These are phyloP conservation scores for Trichophyton equinum DNA, from an alignment of 2,329 filamentous ascomycete species.

Conservation along the genomic window DNA sequence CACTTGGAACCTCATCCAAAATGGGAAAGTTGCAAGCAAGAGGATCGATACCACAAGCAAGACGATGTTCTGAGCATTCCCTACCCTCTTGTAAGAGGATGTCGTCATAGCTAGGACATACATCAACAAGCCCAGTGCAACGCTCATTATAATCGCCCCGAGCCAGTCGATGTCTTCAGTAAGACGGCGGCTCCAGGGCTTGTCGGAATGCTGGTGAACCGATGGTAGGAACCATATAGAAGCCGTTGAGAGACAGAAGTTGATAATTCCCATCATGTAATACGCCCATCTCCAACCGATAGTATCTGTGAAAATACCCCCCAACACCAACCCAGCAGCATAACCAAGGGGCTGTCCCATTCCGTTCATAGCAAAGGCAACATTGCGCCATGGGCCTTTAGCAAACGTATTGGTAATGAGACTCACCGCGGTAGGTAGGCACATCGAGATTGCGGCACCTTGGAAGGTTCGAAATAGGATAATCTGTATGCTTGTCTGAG, in stretches of 20 bases:
- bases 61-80: conserved; percentile 16
- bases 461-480: conserved; percentile 36
- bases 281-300: conserved; percentile 41
- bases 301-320: conserved; percentile 39
- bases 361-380: conserved; percentile 39
- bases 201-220: conserved; percentile 14
- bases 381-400: conserved; percentile 34
- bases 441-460: conserved; percentile 35
- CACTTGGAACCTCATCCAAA: conserved; percentile 43
- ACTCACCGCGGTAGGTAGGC: conserved; percentile 35
- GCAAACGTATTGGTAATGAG: conserved; percentile 37
- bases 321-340: conserved; percentile 36
- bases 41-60: conserved; percentile 20
- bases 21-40: conserved; percentile 33
- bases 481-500: conserved; percentile 27
- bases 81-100: conserved; percentile 11
- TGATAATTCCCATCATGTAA: conserved; percentile 34
- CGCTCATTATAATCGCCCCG: conserved; percentile 33
- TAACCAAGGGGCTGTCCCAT: conserved; percentile 40
- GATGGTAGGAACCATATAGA: conserved; percentile 29
- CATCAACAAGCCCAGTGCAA: conserved; percentile 36
- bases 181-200: conserved; percentile 21
- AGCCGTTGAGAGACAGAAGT: conserved; percentile 25
- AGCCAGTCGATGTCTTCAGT: conserved; percentile 39
- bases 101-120: conserved; percentile 29